Percentiles rank a stretch among this genome's conserved stretches.
Evolutionary conservation across 257 asterid genomes (phyloP).

Genomic region (Plantago elongata): DNA sequence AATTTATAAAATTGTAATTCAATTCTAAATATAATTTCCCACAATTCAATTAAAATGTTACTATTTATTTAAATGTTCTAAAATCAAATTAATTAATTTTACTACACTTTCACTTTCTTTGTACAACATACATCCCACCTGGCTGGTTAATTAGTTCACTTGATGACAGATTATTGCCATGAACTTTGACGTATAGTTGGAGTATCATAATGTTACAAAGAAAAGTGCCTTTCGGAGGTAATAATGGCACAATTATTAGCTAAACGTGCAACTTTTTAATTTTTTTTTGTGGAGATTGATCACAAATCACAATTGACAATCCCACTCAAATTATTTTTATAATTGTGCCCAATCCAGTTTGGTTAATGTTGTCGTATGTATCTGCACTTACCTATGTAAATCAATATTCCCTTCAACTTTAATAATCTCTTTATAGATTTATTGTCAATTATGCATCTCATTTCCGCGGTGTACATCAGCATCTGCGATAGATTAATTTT

Average conservation of each 20-base stretch:
- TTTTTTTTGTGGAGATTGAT: no score
- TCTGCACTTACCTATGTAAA: conserved; percentile 30
- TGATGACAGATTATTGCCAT: not conserved
- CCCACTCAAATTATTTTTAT: conserved; percentile 49
- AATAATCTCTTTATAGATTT: conserved; percentile 11
- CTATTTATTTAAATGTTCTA: no score
- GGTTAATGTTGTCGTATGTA: conserved; percentile 48
- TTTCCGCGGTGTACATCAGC: conserved; percentile 27
- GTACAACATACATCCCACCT: no score
- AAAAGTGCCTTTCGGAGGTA: conserved; percentile 57
- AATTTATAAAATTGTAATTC: no score
- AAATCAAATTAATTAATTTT: no score
- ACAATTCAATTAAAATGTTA: no score
- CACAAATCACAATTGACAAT: conserved; percentile 23
- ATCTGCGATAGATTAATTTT: not conserved
- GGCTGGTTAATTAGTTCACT: no score
- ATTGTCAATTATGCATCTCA: conserved; percentile 12
- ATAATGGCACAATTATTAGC: conserved; percentile 84
- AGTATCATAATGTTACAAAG: conserved; percentile 17
- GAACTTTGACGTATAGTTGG: not conserved
- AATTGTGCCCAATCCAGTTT: conserved; percentile 38
- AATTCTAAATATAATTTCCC: no score
- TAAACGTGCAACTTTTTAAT: conserved; percentile 38
- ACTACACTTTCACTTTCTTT: no score
- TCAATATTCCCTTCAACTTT: conserved; percentile 33